phyloP scores from a whole-genome alignment of 345 rosid species.

The Balakata baccata region DNA sequence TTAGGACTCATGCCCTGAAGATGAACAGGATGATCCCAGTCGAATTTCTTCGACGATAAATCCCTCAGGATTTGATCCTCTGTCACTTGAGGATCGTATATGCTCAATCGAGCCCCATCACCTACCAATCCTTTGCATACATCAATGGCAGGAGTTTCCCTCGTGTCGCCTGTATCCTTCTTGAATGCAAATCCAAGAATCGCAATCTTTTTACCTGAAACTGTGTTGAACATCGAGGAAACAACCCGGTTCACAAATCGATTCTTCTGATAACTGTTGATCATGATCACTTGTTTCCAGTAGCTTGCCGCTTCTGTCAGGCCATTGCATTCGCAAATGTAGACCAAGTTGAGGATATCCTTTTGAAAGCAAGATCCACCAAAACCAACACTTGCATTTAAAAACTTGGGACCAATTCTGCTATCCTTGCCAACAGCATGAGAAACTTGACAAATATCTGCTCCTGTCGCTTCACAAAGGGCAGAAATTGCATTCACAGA shows the following conservation, averaged over 20 bases:
- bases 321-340: slow-evolving; percentile 25
- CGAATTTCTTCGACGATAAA: slow-evolving; percentile 18
- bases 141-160: slow-evolving; percentile 25
- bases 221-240: slow-evolving; percentile 22
- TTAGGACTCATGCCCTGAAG: slow-evolving; percentile 19
- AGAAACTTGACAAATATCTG: slow-evolving; percentile 16
- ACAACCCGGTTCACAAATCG: slow-evolving; percentile 20
- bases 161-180: slow-evolving; percentile 21
- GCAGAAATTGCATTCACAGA: slow-evolving; percentile 35
- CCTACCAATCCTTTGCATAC: slow-evolving; percentile 24
- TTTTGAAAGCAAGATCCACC: slow-evolving; percentile 27
- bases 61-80: slow-evolving; percentile 19
- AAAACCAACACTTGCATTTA: slow-evolving; percentile 27
- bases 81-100: slow-evolving; percentile 18
- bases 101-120: slow-evolving; percentile 14
- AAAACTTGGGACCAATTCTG: slow-evolving; percentile 21
- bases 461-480: slow-evolving; percentile 28
- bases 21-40: slow-evolving; percentile 24
- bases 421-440: slow-evolving; percentile 28
- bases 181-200: slow-evolving; percentile 21
- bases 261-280: slow-evolving; percentile 21
- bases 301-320: slow-evolving; percentile 23
- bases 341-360: slow-evolving; percentile 26
- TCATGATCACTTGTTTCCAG: slow-evolving; percentile 26
- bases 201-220: slow-evolving; percentile 20